phyloP scores from a whole-genome alignment of 768 basidiomycete species.

The Suillus fuscotomentosus region DNA sequence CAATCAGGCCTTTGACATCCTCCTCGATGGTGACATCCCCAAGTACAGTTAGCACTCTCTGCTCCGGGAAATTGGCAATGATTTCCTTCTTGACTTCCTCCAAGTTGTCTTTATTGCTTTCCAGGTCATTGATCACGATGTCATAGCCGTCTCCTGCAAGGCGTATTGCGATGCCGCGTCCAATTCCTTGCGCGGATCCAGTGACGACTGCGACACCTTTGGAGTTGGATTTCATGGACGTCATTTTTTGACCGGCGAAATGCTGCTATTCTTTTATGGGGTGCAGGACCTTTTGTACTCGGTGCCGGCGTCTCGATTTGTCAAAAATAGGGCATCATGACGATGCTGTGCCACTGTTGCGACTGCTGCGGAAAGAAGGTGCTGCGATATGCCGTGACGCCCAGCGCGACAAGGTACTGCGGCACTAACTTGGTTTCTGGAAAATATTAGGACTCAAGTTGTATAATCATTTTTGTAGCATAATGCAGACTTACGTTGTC shows the following conservation, averaged over 20 bases:
- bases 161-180: constrained; percentile 32
- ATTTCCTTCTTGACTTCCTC: constrained; percentile 19
- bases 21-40: constrained; percentile 29
- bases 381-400: too few relatives aligned
- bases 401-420: too few relatives aligned
- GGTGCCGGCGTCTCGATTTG: neutral
- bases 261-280: neutral
- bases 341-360: too few relatives aligned
- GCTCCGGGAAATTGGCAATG: constrained; percentile 4
- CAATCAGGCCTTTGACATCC: constrained; percentile 31
- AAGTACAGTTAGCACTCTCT: constrained; percentile 9
- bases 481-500: too few relatives aligned
- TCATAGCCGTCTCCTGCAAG: constrained; percentile 37
- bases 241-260: neutral
- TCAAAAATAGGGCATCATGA: neutral
- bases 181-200: constrained; percentile 33
- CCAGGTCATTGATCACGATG: constrained; percentile 34
- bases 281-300: neutral
- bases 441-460: too few relatives aligned
- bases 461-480: too few relatives aligned
- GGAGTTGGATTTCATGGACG: neutral
- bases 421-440: too few relatives aligned
- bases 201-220: constrained; percentile 33
- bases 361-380: too few relatives aligned
- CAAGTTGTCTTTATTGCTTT: constrained; percentile 16